Evolutionary conservation across 2,329 filamentous ascomycete genomes (phyloP), one percentile per base, ranked within the genome.

Genomic region (Drechslera avenae): DNA sequence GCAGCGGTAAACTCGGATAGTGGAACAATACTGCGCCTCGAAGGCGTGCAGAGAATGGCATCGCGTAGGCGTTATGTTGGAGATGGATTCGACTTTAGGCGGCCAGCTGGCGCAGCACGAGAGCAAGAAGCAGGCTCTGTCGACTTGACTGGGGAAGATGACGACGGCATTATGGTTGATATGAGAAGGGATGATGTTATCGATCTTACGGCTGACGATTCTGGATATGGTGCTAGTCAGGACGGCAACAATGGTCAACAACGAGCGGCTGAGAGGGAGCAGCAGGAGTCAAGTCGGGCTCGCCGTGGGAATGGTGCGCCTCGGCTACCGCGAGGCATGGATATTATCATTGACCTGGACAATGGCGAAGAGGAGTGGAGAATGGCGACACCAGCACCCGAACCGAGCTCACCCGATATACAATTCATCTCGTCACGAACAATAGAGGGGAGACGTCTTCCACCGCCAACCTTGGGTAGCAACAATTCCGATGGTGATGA

Each of bases 31-130:
- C 52, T 64, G 23, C 64, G 63, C 47, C 62, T 64, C 8, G 62
- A 67, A 9, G 55, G 41, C 3, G 13, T 52, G 7, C 47, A 39
- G 18, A 54, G 68, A 55, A 73, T 72, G 59, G 67, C 72, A 5
- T 47, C 66, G 28, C 55, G 62, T 37, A 59, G 57, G 52, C 72
- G 76, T 54, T 80, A 70, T 56, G 66, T 74, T 12, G 79, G 82
- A n/a, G 80, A 84, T 71, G 82, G 82, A 3, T 72, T 78, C 36
- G 83, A 85, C 56, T 81, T 76, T 54, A 74, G 83, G 51, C 74
- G 81, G 52, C 83, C 83, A 1, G 68, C 75, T 13, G 74, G 76
- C 13, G 70, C 75, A 71, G 52, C 58, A 12, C 52, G 40, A 26
- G 37, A 51, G 19, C 41, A 43, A 9, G 41, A 45, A 17, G 18